Evolutionary conservation across 495 filamentous ascomycete species (phyloP).

Genomic region (Aspergillus ostianus): DNA sequence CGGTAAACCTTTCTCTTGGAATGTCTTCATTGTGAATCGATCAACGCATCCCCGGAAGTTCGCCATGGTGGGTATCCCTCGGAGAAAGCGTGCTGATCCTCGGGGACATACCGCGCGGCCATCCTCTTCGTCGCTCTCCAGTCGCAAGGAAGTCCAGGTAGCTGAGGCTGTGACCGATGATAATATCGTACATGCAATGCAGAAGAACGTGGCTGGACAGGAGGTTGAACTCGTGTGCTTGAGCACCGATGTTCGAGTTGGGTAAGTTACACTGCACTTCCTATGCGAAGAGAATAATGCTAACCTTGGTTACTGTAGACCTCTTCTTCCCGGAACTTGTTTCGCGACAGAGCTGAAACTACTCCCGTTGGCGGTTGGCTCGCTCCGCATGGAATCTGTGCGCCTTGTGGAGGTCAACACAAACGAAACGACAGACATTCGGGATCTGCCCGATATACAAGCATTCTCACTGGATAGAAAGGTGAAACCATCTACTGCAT

Average conservation of each 20-base stretch:
- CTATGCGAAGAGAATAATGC: not conserved
- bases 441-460: conserved; percentile 74
- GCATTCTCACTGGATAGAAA: conserved; percentile 39
- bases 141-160: conserved; percentile 47
- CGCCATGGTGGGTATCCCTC: conserved; percentile 74
- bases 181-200: conserved; percentile 78
- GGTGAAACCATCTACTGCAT: conserved; percentile 4
- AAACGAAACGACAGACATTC: conserved; percentile 78
- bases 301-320: conserved; percentile 39
- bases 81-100: conserved; percentile 65
- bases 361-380: conserved; percentile 69
- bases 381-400: conserved; percentile 76
- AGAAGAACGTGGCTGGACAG: conserved; percentile 70
- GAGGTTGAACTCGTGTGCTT: conserved; percentile 73
- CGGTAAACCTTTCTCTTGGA: conserved; percentile 81
- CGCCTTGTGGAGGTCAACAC: conserved; percentile 78
- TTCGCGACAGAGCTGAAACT: conserved; percentile 78
- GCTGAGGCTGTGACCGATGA: conserved; percentile 85
- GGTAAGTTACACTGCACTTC: conserved; percentile 46
- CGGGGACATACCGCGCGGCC: conserved; percentile 55
- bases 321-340: conserved; percentile 71
- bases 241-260: conserved; percentile 79
- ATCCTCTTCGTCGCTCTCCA: conserved; percentile 44
- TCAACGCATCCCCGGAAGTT: conserved; percentile 68
- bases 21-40: conserved; percentile 85